Evolutionary conservation across 1,139 yeast genomes (phyloP).

Genomic region (Kodamaea arcana): DNA sequence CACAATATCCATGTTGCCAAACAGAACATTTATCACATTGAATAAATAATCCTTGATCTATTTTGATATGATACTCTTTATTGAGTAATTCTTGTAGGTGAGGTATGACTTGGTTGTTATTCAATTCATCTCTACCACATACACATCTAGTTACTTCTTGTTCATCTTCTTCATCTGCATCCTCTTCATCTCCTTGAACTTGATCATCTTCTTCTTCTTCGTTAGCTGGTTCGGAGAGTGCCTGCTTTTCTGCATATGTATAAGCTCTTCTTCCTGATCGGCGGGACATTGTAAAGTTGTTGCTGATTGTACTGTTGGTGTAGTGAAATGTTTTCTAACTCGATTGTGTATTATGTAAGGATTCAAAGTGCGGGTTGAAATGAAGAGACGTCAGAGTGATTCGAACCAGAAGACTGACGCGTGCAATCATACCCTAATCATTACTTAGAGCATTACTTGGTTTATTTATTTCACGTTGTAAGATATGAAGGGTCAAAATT

Average conservation of each 20-base stretch:
- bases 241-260: constrained; percentile 11
- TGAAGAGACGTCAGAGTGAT: too few species aligned
- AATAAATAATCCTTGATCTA: constrained; percentile 73
- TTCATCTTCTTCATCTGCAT: constrained; percentile 38
- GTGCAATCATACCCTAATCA: too few species aligned
- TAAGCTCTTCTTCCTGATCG: constrained; percentile 25
- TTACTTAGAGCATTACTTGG: too few species aligned
- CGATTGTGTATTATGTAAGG: too few species aligned
- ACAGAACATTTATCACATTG: constrained; percentile 91
- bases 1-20: constrained; percentile 98
- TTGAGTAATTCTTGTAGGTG: constrained; percentile 45
- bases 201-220: constrained; percentile 25
- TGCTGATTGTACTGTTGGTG: too few species aligned
- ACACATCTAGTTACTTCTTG: constrained; percentile 87
- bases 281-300: too few species aligned
- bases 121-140: constrained; percentile 74
- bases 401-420: too few species aligned
- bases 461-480: too few species aligned
- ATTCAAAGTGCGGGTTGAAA: too few species aligned
- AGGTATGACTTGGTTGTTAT: constrained; percentile 28
- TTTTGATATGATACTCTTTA: constrained; percentile 56
- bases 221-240: constrained; percentile 10
- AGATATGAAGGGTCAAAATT: too few species aligned
- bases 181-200: constrained; percentile 17
- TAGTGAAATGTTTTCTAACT: too few species aligned